Evolutionary conservation across 306 rosid species (phyloP), one percentile per base, ranked within the genome.

Genomic region (Boehmeria nivea): DNA sequence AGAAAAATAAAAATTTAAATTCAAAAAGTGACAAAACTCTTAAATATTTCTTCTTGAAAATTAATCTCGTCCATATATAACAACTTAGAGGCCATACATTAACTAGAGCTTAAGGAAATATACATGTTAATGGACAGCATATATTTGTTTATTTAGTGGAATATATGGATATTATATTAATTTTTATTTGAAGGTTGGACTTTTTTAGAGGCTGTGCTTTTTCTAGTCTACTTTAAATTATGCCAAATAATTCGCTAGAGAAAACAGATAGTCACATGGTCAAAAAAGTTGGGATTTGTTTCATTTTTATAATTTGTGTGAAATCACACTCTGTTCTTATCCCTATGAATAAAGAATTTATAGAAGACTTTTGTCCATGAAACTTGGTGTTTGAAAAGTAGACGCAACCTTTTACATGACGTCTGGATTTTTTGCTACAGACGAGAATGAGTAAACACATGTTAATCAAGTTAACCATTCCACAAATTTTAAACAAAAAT

Each of bases 251-350:
- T 65, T 60, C 23, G 27, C 69, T 68, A 48, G 61, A 61, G 51
- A 71, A 71, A 27, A 44, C 12, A 31, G 17, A 31, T 33, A 12
- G 13, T 16, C 18, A 24, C 14, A 19, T 36, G 70, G 88, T 81
- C 84, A 78, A 87, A 81, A 79, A 81, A 74, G 57, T 36, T 13
- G 65, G 26, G 64, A 7, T n/a, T 25, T 21, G 15, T 20, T 60
- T 36, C 10, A 20, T 47, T 47, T 44, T 23, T 17, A 66, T 55
- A 31, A 31, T 70, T 71, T 65, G 78, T 63, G 65, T 46, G 68
- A 67, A 44, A 48, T 19, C 18, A n/a, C 27, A 57, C 11, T 23
- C 9, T 4, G 33, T 6, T 56, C 38, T 57, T 57, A 11, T 57
- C 36, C 59, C 24, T 24, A 22, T 24, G 44, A 57, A 21, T 57